Percentiles rank a stretch among this genome's conserved stretches.
These are phyloP conservation scores for Leccinum subrobustum DNA, from an alignment of 1,284 basidiomycete genomes.

Conservation along the genomic window DNA sequence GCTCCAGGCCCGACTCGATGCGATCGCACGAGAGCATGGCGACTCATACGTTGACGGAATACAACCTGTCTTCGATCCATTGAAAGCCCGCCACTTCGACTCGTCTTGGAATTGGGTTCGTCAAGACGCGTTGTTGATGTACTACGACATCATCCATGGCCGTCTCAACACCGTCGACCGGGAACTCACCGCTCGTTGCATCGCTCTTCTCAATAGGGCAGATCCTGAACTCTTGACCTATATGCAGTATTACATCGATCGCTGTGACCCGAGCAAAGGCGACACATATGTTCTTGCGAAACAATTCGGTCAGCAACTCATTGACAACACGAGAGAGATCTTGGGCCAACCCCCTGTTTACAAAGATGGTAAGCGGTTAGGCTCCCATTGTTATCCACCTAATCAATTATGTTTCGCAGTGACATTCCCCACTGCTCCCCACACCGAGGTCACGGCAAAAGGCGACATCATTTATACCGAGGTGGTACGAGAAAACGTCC, in stretches of 20 bases:
- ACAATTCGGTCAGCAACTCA: conserved; percentile 94
- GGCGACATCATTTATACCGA: conserved; percentile 96
- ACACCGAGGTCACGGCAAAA: conserved; percentile 89
- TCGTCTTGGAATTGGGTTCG: conserved; percentile 99
- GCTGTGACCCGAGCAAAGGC: conserved; percentile 79
- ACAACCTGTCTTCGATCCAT: conserved; percentile 88
- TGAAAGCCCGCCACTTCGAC: conserved; percentile 97
- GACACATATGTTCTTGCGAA: conserved; percentile 93
- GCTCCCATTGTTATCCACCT: neutral
- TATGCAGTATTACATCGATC: conserved; percentile 95
- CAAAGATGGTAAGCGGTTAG: conserved; percentile 77
- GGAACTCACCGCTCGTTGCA: conserved; percentile 96
- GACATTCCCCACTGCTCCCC: conserved; percentile 96
- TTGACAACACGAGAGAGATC: conserved; percentile 91
- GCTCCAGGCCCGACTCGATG: conserved; percentile 87
- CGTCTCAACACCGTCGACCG: conserved; percentile 90
- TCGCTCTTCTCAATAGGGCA: conserved; percentile 96
- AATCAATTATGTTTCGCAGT: conserved; percentile 47
- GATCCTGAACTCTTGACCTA: conserved; percentile 88
- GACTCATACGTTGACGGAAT: conserved; percentile 94
- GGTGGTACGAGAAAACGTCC: conserved; percentile 91
- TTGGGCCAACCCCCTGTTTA: conserved; percentile 84
- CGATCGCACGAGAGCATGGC: conserved; percentile 87
- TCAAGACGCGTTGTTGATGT: conserved; percentile 93
- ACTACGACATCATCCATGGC: conserved; percentile 97